Evolutionary conservation across 495 filamentous ascomycete species (phyloP).

Genomic region (Penicillium parvum): DNA sequence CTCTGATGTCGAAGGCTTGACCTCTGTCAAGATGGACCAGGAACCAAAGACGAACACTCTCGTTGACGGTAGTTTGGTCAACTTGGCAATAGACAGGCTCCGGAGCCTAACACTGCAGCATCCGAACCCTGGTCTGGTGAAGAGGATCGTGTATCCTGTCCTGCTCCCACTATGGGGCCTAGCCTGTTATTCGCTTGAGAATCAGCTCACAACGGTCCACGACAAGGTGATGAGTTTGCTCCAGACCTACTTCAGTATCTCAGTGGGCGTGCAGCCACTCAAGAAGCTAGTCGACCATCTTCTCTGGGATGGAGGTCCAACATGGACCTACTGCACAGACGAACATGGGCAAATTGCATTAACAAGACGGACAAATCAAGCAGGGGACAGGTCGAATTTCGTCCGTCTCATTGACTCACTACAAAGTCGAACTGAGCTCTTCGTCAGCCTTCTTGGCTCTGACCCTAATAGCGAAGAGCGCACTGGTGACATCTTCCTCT

Average conservation of each 20-base stretch:
- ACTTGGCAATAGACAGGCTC: slow-evolving; percentile 52
- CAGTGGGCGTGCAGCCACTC: slow-evolving; percentile 38
- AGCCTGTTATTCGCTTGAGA: slow-evolving; percentile 47
- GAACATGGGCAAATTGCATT: slow-evolving; percentile 34
- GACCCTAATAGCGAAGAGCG: slow-evolving; percentile 51
- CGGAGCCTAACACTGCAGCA: slow-evolving; percentile 57
- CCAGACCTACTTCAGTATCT: slow-evolving; percentile 46
- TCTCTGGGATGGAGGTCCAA: slow-evolving; percentile 47
- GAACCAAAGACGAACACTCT: slow-evolving; percentile 8
- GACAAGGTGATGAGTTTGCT: slow-evolving; percentile 34
- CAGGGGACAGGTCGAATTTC: slow-evolving; percentile 25
- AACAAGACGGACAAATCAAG: slow-evolving; percentile 14
- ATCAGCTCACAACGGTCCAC: slow-evolving; percentile 24
- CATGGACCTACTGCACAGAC: slow-evolving; percentile 44
- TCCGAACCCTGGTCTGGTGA: slow-evolving; percentile 69
- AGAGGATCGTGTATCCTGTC: slow-evolving; percentile 60
- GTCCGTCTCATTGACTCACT: slow-evolving; percentile 38
- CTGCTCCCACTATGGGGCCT: slow-evolving; percentile 68
- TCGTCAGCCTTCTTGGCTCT: slow-evolving; percentile 51
- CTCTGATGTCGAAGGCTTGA: slow-evolving; percentile 5
- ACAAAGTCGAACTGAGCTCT: slow-evolving; percentile 41
- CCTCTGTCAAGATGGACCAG: neutral
- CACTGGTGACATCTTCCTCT: slow-evolving; percentile 59
- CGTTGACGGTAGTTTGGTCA: slow-evolving; percentile 22
- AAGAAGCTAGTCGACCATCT: slow-evolving; percentile 46